These are phyloP conservation scores for Protomyces pachydermus DNA, from an alignment of 1,139 yeast species.

Conservation along the genomic window DNA sequence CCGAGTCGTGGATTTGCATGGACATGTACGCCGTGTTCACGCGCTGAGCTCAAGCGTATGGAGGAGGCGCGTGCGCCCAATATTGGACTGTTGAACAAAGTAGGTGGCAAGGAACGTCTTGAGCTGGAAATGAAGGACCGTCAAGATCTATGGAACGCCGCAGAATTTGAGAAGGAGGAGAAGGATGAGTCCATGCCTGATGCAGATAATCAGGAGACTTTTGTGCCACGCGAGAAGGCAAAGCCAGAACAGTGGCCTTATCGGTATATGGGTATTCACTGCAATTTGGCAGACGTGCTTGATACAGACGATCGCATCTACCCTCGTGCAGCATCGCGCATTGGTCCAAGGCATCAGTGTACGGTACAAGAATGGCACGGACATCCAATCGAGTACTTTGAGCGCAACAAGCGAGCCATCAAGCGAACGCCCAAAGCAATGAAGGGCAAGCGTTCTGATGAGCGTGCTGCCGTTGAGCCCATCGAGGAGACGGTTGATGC, in stretches of 20 bases:
- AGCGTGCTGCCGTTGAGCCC: constrained; percentile 13
- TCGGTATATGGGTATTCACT: constrained; percentile 73
- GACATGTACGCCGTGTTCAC: constrained; percentile 80
- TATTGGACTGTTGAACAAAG: neutral
- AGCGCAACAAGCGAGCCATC: constrained; percentile 32
- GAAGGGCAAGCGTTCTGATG: constrained; percentile 29
- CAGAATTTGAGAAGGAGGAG: neutral
- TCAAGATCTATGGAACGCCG: neutral
- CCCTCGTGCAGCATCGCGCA: constrained; percentile 73
- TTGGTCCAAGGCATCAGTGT: constrained; percentile 73
- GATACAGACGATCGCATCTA: constrained; percentile 76
- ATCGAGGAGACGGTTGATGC: neutral
- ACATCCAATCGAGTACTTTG: constrained; percentile 59
- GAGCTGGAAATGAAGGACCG: neutral
- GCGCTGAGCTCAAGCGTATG: constrained; percentile 44
- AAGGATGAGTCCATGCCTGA: neutral
- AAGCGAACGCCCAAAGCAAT: constrained; percentile 33
- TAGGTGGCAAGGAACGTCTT: neutral
- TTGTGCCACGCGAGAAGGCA: constrained; percentile 38
- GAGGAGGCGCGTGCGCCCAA: constrained; percentile 36
- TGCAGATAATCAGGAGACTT: neutral
- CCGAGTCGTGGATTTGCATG: constrained; percentile 89
- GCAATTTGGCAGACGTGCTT: constrained; percentile 69
- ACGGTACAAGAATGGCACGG: constrained; percentile 64
- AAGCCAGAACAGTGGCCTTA: constrained; percentile 55